Percentiles rank a stretch among this genome's conserved stretches.
phyloP scores from a whole-genome alignment of 225 moss, liverwort and hornwort genomes.

The Physcomitrellopsis africana region DNA sequence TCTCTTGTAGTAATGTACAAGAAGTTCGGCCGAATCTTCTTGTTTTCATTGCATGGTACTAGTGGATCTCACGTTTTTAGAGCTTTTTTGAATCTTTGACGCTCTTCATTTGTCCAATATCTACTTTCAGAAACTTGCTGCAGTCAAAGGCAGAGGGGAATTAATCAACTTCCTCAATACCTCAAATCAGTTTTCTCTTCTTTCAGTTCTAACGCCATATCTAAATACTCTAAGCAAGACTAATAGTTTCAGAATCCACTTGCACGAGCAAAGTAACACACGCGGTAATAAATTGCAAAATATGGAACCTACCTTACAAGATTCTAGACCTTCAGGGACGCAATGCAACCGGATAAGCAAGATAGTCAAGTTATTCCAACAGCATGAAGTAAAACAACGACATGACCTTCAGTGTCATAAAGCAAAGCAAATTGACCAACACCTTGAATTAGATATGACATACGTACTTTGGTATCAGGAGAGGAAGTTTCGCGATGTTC shows the following conservation, averaged over 20 bases:
- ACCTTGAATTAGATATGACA: not conserved
- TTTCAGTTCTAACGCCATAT: too few relatives aligned
- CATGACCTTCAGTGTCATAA: not conserved
- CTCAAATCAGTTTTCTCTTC: not conserved
- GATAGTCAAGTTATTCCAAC: not conserved
- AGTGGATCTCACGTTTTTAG: conserved; percentile 77
- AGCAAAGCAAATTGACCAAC: not conserved
- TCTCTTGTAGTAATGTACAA: too few relatives aligned
- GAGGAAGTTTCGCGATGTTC: conserved; percentile 85
- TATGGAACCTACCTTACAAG: not conserved
- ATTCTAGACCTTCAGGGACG: not conserved
- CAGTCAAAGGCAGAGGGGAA: not conserved
- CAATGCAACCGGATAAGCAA: not conserved
- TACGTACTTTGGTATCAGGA: conserved; percentile 83
- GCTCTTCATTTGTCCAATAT: conserved; percentile 99
- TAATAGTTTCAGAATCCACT: too few relatives aligned
- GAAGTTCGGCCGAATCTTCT: too few relatives aligned
- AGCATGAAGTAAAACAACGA: not conserved
- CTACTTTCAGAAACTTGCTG: conserved; percentile 93
- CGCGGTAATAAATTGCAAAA: not conserved
- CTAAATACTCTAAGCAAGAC: not conserved
- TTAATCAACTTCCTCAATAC: not conserved
- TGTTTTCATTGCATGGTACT: too few relatives aligned
- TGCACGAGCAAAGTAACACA: not conserved
- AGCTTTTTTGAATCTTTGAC: conserved; percentile 97